Conservation (phyloP, 2,329 filamentous ascomycete species). For the Ophiosphaerella korrae region DNA sequence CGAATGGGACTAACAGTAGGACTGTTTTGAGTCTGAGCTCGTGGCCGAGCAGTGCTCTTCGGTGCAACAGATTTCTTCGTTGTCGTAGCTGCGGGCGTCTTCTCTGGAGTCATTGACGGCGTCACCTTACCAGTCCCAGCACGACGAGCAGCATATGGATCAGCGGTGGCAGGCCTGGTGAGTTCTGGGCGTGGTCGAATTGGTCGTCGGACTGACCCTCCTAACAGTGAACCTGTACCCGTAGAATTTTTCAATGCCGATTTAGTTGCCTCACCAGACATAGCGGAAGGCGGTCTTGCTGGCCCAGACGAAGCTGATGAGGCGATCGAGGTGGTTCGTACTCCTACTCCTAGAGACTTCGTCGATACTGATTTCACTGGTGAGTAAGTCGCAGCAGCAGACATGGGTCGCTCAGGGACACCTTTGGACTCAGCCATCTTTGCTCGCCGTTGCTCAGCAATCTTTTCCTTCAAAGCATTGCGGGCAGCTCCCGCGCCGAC, state of each 20-base stretch:
- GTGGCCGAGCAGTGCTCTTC: conserved; percentile 37
- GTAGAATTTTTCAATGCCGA: conserved; percentile 38
- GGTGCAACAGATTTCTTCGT: conserved; percentile 43
- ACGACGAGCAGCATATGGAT: conserved; percentile 55
- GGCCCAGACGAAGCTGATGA: conserved; percentile 36
- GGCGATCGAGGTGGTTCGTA: conserved; percentile 28
- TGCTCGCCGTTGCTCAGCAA: conserved; percentile 77
- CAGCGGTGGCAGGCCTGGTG: conserved; percentile 58
- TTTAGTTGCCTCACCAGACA: conserved; percentile 41
- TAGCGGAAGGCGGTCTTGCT: conserved; percentile 44
- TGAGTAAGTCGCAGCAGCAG: conserved; percentile 60
- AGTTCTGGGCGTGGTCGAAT: conserved; percentile 52
- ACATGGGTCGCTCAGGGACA: conserved; percentile 60
- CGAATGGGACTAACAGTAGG: conserved; percentile 43
- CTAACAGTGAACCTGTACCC: conserved; percentile 56
- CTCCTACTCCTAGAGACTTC: conserved; percentile 36
- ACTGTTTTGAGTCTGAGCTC: conserved; percentile 42
- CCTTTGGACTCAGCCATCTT: conserved; percentile 51
- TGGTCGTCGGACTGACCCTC: conserved; percentile 63
- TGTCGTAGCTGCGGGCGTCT: conserved; percentile 49
- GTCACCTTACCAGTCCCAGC: conserved; percentile 48
- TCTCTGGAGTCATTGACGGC: conserved; percentile 54
- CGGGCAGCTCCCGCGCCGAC: conserved; percentile 56
- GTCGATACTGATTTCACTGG: conserved; percentile 49
- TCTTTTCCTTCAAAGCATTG: conserved; percentile 75